Conservation (phyloP, 106 monocot species). For the Posidonia australis region DNA sequence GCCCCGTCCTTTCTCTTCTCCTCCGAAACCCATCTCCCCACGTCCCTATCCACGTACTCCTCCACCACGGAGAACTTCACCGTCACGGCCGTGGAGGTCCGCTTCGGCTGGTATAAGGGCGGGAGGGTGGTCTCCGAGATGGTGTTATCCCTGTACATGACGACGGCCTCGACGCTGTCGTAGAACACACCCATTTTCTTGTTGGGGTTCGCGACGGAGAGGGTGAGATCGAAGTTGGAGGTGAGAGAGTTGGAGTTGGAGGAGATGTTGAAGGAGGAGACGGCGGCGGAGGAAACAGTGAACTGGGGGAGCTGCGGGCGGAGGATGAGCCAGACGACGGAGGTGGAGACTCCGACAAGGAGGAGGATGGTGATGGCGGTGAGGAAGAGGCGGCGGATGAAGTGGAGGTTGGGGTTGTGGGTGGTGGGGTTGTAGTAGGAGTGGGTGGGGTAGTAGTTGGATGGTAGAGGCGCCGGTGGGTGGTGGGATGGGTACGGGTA, state of each 20-base stretch:
- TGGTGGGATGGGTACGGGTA: no score
- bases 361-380: slow-evolving; percentile 21
- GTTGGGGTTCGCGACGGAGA: slow-evolving; percentile 40
- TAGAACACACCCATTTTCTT: slow-evolving; percentile 41
- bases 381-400: slow-evolving; percentile 27
- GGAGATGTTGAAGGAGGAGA: slow-evolving; percentile 29
- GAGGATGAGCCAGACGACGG: slow-evolving; percentile 41
- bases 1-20: slow-evolving; percentile 15
- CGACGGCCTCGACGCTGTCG: slow-evolving; percentile 18
- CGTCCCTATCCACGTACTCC: slow-evolving; percentile 23
- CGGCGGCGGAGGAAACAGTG: slow-evolving; percentile 26
- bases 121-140: slow-evolving; percentile 22
- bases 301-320: slow-evolving; percentile 29
- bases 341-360: slow-evolving; percentile 17
- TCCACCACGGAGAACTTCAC: slow-evolving; percentile 20
- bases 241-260: slow-evolving; percentile 5
- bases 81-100: slow-evolving; percentile 16
- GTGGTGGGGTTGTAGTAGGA: not conserved
- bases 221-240: slow-evolving; percentile 22
- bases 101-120: slow-evolving; percentile 33
- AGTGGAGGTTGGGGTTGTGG: not conserved
- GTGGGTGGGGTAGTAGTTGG: no score
- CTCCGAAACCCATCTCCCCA: slow-evolving; percentile 5
- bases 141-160: slow-evolving; percentile 8
- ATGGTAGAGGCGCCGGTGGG: no score